phyloP scores from a whole-genome alignment of 1,139 yeast genomes.

The Geotrichum citri-aurantii region DNA sequence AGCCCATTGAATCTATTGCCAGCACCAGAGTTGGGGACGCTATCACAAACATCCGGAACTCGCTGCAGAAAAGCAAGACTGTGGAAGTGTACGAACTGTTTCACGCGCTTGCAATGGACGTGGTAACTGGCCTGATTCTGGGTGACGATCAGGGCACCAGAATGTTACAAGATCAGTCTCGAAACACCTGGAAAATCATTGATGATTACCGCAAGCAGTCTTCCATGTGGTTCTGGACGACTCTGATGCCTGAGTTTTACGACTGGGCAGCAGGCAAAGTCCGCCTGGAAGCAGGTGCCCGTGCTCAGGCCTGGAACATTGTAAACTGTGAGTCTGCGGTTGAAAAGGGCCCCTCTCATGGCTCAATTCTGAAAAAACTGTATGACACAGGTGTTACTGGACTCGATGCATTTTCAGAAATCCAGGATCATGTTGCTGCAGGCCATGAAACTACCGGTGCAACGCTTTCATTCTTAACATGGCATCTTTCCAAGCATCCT shows the following conservation, averaged over 20 bases:
- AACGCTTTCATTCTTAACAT: conserved; percentile 54
- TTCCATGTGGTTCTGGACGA: conserved; percentile 66
- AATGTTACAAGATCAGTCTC: conserved; percentile 39
- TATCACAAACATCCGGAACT: conserved; percentile 25
- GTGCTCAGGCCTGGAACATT: conserved; percentile 50
- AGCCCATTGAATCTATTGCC: conserved; percentile 33
- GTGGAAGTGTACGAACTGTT: conserved; percentile 58
- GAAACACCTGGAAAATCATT: conserved; percentile 25
- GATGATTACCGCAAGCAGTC: conserved; percentile 49
- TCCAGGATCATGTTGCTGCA: conserved; percentile 53
- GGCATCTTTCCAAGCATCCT: conserved; percentile 51
- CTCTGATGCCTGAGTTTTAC: conserved; percentile 54
- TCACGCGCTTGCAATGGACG: conserved; percentile 70
- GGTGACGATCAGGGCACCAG: conserved; percentile 44
- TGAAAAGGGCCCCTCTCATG: conserved; percentile 10
- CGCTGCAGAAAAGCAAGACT: conserved; percentile 16
- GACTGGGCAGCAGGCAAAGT: conserved; percentile 44
- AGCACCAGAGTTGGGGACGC: conserved; percentile 31
- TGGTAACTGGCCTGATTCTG: conserved; percentile 55
- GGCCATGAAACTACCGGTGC: conserved; percentile 78
- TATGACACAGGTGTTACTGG: conserved; percentile 29
- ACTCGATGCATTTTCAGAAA: conserved; percentile 42
- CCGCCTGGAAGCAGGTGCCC: conserved; percentile 39
- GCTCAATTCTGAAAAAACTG: conserved; percentile 41
- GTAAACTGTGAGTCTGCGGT: conserved; percentile 34